Base-by-base conservation (phyloP, 1,284 basidiomycete genomes). In the Bjerkandera adusta region DNA sequence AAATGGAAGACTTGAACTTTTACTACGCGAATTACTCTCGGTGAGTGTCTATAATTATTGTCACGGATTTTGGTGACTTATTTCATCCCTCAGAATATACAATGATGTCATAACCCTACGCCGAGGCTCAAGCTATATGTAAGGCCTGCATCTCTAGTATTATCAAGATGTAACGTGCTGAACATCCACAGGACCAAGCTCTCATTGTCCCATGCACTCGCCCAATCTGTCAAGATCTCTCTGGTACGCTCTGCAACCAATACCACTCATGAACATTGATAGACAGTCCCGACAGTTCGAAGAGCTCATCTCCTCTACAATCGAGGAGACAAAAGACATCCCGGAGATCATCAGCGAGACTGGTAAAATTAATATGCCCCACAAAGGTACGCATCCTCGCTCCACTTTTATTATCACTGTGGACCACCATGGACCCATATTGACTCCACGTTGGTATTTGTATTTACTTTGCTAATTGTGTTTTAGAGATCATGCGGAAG, bases 81-180 rank as follows among this genome's bases (percentile, higher is more conserved):
- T 43, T 25, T 35, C 12, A 16, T 33, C 34, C 45, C 41, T 12
- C 56, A 92, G 92, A 57, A 97, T 97, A 64, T 98, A 96, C 69
- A 97, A 98, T 72, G 95, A 98, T 67, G 95, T 98, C 37, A 97
- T 98, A 54, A 97, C 95, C 1, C 75, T 98, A 25, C 85, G 94
- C 42, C 89, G 90, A 64, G 94, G 95, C 16, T 97, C 93, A 8
- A 89, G 92, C 51, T 97, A 96, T 66, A 97, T 98, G 94, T 93
- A 59, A 59, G 86, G 65, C 44, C 47, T 48, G 49, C 43, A 56
- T 59, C 47, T 34, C 49, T 45, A 32, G 40, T 18, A 38, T 24
- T 37, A 42, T 22, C n/a, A n/a, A n/a, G n/a, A n/a, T n/a, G n/a
- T n/a, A n/a, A n/a, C n/a, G n/a, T n/a, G n/a, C 49, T 43, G 35